Evolutionary conservation across 331 rosid species (phyloP), one percentile per base, ranked within the genome.

Genomic region (Prunus yedoensis): DNA sequence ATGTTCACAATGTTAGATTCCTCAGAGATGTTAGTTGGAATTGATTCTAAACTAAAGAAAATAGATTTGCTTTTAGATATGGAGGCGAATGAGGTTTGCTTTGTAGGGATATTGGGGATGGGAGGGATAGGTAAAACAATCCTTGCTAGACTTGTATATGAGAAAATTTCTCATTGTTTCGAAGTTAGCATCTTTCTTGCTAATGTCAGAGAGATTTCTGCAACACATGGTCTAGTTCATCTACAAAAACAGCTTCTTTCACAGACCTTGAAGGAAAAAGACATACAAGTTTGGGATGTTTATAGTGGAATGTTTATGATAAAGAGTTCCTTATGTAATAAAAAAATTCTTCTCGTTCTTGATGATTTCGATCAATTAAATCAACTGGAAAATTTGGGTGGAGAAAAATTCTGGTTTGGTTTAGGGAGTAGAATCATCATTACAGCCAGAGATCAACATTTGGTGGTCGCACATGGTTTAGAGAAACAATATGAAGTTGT

Each of bases 101-200:
- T 43, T 21, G 17, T 71, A 70, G 81, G 81, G 58, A 62, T 78
- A 70, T 52, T 58, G 25, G 66, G 81, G 56, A 63, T 70, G 77
- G 77, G 49, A 21, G 77, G 81, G 43, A 70, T 62, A 11, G 81
- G 81, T 41, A 78, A 71, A 63, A 61, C 72, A 41, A 78, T 77
- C 52, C 23, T 78, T 62, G 77, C 59, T 6, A 62, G 47, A 23
- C 25, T 23, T 23, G 25, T 27, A 27, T 27, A 27, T 27, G 28
- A 27, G 25, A 71, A 43, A 18, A 5, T 78, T 8, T 20, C 65
- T 10, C 71, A 60, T 45, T 8, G 45, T 9, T 78, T 71, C 14
- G 51, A 71, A 32, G 82, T 50, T 38, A 3, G 72, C 50, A 16
- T 66, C 73, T 23, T 71, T 63, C 82, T 53, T 21, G 11, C 21